Percentiles rank a stretch among this genome's conserved stretches.
Evolutionary conservation across 805 yeast genomes (phyloP).

Genomic region (Maudiozyma pseudohumilis): DNA sequence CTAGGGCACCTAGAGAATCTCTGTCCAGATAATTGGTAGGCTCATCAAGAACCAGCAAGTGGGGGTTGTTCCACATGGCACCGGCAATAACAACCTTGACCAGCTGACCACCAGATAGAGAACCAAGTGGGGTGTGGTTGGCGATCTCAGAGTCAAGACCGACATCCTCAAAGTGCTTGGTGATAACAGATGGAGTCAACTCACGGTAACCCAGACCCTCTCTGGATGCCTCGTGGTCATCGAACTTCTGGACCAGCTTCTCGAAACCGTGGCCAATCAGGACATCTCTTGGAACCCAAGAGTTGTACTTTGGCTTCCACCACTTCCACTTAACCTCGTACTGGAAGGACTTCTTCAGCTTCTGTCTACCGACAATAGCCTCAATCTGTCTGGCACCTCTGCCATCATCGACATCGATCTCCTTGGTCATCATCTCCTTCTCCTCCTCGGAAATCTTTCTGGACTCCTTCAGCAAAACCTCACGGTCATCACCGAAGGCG

Average conservation of each 20-base stretch:
- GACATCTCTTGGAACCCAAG: constrained; percentile 83
- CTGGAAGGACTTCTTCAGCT: constrained; percentile 91
- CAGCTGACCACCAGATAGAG: constrained; percentile 94
- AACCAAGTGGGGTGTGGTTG: constrained; percentile 94
- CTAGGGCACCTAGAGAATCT: constrained; percentile 95
- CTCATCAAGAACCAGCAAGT: constrained; percentile 89
- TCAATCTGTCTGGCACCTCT: constrained; percentile 82
- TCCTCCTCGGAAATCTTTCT: constrained; percentile 73
- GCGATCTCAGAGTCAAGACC: constrained; percentile 98
- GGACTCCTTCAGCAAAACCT: constrained; percentile 85
- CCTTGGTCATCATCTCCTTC: constrained; percentile 62
- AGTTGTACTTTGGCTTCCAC: constrained; percentile 87
- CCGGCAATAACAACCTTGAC: constrained; percentile 98
- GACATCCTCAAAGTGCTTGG: constrained; percentile 94
- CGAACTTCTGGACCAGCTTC: constrained; percentile 89
- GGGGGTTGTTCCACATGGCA: constrained; percentile 99
- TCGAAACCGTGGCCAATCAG: constrained; percentile 77
- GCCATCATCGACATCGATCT: constrained; percentile 76
- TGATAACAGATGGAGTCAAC: constrained; percentile 78
- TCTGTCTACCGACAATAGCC: constrained; percentile 95
- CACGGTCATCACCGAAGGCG: constrained; percentile 96
- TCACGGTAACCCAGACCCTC: constrained; percentile 99
- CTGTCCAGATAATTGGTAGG: constrained; percentile 97
- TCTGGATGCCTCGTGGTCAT: constrained; percentile 98
- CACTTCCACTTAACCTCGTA: constrained; percentile 91